Percentiles rank a stretch among this genome's conserved stretches.
phyloP scores from a whole-genome alignment of 768 basidiomycete genomes.

The Kondoa malvinella region DNA sequence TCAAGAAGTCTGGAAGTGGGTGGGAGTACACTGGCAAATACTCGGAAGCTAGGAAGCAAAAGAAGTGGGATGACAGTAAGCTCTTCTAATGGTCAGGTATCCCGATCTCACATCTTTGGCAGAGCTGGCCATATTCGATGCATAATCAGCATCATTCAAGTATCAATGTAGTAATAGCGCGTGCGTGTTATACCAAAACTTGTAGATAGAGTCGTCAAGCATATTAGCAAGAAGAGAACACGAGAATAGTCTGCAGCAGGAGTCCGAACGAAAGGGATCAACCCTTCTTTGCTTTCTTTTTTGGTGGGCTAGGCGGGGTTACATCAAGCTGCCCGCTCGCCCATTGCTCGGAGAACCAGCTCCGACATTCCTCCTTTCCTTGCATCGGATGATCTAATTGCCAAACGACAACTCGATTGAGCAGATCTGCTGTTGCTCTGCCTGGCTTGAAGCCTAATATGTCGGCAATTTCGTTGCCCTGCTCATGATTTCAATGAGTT shows the following conservation, averaged over 20 bases:
- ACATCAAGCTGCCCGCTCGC: conserved; percentile 13
- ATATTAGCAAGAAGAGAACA: too few species aligned
- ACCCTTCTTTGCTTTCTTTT: neutral
- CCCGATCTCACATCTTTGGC: neutral
- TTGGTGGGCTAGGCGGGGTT: neutral
- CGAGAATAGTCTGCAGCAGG: too few species aligned
- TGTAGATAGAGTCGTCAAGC: too few species aligned
- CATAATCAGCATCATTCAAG: too few species aligned
- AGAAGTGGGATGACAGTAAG: neutral
- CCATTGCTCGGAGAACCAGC: conserved; percentile 51
- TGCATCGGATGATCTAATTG: conserved; percentile 59
- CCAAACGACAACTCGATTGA: conserved; percentile 62
- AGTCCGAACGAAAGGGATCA: too few species aligned
- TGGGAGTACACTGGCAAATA: neutral
- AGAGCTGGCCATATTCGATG: neutral
- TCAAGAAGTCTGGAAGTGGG: neutral
- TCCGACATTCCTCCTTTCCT: conserved; percentile 48
- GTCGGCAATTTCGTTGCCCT: conserved; percentile 10
- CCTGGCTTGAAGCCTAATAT: conserved; percentile 40
- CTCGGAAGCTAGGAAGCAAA: neutral
- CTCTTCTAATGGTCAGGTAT: neutral
- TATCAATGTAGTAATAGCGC: too few species aligned
- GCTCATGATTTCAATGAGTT: neutral
- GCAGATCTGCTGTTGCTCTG: conserved; percentile 48
- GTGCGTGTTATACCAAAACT: too few species aligned